These are phyloP conservation scores for Claviceps humidiphila DNA, from an alignment of 2,329 filamentous ascomycete genomes.

Conservation along the genomic window DNA sequence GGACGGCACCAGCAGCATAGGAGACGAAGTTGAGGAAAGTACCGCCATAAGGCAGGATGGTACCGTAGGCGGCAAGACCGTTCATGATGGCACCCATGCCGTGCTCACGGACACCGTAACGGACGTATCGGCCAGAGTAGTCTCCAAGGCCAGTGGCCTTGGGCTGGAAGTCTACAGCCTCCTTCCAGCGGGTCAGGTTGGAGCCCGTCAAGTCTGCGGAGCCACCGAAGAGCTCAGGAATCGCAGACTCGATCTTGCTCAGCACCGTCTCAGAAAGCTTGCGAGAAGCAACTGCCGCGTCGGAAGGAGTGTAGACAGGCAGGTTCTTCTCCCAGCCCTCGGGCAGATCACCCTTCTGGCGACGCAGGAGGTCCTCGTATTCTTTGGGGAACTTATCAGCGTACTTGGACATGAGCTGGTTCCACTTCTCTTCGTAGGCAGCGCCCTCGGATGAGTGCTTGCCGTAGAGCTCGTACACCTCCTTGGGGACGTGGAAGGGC, in stretches of 20 bases:
- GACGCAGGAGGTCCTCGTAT: constrained; percentile 68
- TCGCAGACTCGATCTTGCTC: constrained; percentile 64
- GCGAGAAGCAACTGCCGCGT: constrained; percentile 77
- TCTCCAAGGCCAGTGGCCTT: constrained; percentile 73
- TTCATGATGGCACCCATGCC: constrained; percentile 89
- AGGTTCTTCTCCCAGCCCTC: constrained; percentile 94
- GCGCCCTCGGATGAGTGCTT: constrained; percentile 78
- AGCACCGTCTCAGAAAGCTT: constrained; percentile 95
- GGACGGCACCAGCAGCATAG: constrained; percentile 89
- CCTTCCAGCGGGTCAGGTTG: constrained; percentile 98
- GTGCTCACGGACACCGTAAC: constrained; percentile 87
- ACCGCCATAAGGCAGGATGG: constrained; percentile 82
- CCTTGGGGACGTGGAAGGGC: constrained; percentile 83
- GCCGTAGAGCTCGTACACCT: constrained; percentile 84
- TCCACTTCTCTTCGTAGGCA: constrained; percentile 87
- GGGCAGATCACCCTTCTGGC: constrained; percentile 70
- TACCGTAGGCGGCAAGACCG: constrained; percentile 90
- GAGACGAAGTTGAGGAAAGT: constrained; percentile 99
- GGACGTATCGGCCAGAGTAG: constrained; percentile 82
- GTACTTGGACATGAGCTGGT: constrained; percentile 84
- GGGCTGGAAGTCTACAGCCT: constrained; percentile 93
- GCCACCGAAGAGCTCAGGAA: constrained; percentile 89
- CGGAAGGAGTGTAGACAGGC: constrained; percentile 76
- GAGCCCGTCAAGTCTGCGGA: constrained; percentile 97
- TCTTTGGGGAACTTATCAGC: constrained; percentile 62